Conservation (phyloP, 805 yeast species). For the Saturnispora silvae region DNA sequence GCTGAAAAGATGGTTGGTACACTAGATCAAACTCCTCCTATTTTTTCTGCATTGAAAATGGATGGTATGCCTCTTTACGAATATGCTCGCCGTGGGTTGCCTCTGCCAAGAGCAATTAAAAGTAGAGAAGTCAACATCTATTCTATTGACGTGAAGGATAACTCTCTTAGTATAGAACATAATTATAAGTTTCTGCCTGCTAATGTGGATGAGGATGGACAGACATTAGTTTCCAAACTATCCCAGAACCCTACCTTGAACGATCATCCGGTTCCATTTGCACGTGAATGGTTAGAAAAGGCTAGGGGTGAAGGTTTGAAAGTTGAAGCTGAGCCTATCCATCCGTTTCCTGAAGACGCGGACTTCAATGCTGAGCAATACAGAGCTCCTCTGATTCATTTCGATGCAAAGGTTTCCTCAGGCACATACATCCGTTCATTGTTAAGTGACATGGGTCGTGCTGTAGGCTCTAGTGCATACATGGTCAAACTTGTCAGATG, state of each 20-base stretch:
- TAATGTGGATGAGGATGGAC: constrained; percentile 37
- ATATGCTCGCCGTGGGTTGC: constrained; percentile 80
- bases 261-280: constrained; percentile 51
- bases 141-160: constrained; percentile 42
- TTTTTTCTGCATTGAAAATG: constrained; percentile 88
- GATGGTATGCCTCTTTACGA: constrained; percentile 91
- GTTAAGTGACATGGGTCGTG: constrained; percentile 79
- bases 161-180: constrained; percentile 46
- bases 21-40: constrained; percentile 85
- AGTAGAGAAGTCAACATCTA: constrained; percentile 59
- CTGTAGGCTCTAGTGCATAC: constrained; percentile 70
- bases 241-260: constrained; percentile 44
- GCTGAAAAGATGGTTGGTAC: constrained; percentile 67
- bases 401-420: constrained; percentile 74
- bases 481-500: constrained; percentile 75
- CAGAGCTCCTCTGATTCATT: constrained; percentile 60
- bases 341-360: constrained; percentile 28
- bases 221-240: constrained; percentile 29
- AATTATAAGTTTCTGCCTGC: constrained; percentile 37
- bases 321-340: constrained; percentile 28
- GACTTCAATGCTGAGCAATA: constrained; percentile 28
- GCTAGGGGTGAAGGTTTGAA: constrained; percentile 24
- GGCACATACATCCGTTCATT: constrained; percentile 92
- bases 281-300: constrained; percentile 41
- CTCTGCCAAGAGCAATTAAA: constrained; percentile 76